phyloP scores from a whole-genome alignment of 2,329 filamentous ascomycete genomes.

The Aspergillus uvarum region DNA sequence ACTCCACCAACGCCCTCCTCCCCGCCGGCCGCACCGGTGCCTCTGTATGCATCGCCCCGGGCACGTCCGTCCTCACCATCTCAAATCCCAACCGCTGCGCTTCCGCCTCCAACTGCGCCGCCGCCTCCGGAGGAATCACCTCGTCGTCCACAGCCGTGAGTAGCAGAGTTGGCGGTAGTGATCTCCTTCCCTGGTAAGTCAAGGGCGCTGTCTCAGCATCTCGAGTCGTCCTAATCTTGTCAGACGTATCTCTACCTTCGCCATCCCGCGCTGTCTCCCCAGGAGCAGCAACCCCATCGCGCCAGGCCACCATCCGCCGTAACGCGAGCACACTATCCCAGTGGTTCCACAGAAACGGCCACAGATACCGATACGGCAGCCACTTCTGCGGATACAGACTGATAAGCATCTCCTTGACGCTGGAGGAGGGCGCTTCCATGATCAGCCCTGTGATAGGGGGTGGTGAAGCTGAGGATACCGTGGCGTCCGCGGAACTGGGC shows the following conservation, averaged over 20 bases:
- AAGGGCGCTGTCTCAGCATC: too few species aligned
- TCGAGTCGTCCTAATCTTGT: too few species aligned
- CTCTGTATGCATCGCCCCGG: slow-evolving; percentile 53
- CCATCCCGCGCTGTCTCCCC: too few species aligned
- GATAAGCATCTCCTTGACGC: slow-evolving; percentile 67
- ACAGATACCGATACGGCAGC: slow-evolving; percentile 73
- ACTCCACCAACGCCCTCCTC: slow-evolving; percentile 37
- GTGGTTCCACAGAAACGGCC: slow-evolving; percentile 67
- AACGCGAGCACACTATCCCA: slow-evolving; percentile 52
- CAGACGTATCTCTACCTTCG: too few species aligned
- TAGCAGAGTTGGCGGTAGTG: slow-evolving; percentile 37
- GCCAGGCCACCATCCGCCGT: slow-evolving; percentile 35
- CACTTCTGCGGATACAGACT: slow-evolving; percentile 75
- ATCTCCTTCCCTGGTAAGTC: not conserved
- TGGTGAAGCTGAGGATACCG: not conserved
- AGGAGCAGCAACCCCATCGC: slow-evolving; percentile 4
- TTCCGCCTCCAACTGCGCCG: slow-evolving; percentile 33
- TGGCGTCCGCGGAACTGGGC: not conserved
- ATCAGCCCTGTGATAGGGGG: slow-evolving; percentile 53
- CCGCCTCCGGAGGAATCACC: slow-evolving; percentile 42
- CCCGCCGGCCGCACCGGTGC: slow-evolving; percentile 47
- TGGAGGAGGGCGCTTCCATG: slow-evolving; percentile 75
- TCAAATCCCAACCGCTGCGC: slow-evolving; percentile 37
- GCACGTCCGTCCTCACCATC: slow-evolving; percentile 41
- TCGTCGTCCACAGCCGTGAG: slow-evolving; percentile 46